Base-by-base conservation (phyloP, 306 rosid genomes). In the Dryas drummondii region DNA sequence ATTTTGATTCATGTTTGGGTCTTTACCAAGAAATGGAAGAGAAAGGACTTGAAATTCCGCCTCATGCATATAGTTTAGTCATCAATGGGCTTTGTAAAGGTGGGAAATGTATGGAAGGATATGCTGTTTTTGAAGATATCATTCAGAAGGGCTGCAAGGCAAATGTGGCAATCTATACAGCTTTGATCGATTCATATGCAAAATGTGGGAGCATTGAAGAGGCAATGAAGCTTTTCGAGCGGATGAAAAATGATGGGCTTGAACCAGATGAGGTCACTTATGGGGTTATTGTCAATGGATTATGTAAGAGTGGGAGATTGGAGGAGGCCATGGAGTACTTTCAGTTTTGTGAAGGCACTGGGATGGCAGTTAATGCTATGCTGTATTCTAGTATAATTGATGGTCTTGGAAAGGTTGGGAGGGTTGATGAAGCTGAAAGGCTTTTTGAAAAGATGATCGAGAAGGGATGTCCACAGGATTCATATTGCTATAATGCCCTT, bases 371-470 rank as follows among this genome's bases (percentile, higher is more conserved):
- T 61, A 90, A 90, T 77, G 90, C 97, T 0, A 83, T 90, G 86
- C 83, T 92, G 63, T 92, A 92, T 79, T 87, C 96, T 50, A 90
- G 97, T 79, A 19, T 90, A 70, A 89, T 94, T 56, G 96, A 90
- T 76, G 96, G 96, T 59, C 88, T 94, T 76, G 97, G 97, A 47
- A 94, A 90, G 87, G 96, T 88, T 0, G 96, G 93, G 79, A 92
- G 88, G 73, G 83, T 89, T 22, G 87, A 82, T 56, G 97, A 94
- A 75, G 99, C 99, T 9, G 89, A 85, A 82, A 85, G 40, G 76
- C 74, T 92, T 52, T 90, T 94, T 59, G 92, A 89, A 80, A 93
- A 86, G 75, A 92, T 94, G 97, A 81, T 40, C 0, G 73, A 40
- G 58, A 84, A 87, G 74, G 96, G 97, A 54, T 87, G 91, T 60